Conservation (phyloP, 2,329 filamentous ascomycete genomes). For the Mollisiaceae sp. region DNA sequence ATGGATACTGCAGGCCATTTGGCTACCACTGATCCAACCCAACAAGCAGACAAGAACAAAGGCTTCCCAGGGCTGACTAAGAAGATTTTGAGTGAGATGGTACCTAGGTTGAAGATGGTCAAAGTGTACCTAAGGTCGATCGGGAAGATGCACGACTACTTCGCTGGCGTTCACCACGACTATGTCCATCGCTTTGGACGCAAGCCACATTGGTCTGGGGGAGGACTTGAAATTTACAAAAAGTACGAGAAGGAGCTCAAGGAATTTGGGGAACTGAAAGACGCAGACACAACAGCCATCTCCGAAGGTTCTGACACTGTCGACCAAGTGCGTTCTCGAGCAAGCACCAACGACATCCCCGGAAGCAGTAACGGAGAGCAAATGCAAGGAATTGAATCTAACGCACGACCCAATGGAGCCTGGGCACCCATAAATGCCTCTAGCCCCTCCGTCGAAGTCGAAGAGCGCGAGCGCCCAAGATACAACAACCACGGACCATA, state of each 20-base stretch:
- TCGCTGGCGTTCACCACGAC: slow-evolving; percentile 55
- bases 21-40: slow-evolving; percentile 36
- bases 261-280: slow-evolving; percentile 52
- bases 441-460: slow-evolving; percentile 31
- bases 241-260: slow-evolving; percentile 56
- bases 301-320: slow-evolving; percentile 37
- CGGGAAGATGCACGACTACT: slow-evolving; percentile 58
- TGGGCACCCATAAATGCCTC: slow-evolving; percentile 40
- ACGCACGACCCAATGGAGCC: slow-evolving; percentile 32
- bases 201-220: slow-evolving; percentile 43
- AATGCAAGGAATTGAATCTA: slow-evolving; percentile 41
- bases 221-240: slow-evolving; percentile 61
- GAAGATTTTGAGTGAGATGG: slow-evolving; percentile 57
- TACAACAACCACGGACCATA: slow-evolving; percentile 30
- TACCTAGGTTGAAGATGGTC: slow-evolving; percentile 59
- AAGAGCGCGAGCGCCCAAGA: slow-evolving; percentile 36
- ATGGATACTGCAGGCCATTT: slow-evolving; percentile 68
- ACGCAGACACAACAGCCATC: slow-evolving; percentile 26
- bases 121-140: slow-evolving; percentile 60
- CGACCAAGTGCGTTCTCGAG: slow-evolving; percentile 35
- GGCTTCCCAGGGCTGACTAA: slow-evolving; percentile 49
- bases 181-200: slow-evolving; percentile 44
- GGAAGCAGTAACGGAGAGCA: slow-evolving; percentile 37
- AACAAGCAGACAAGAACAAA: slow-evolving; percentile 11
- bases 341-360: slow-evolving; percentile 38